Conservation (phyloP, 2,329 filamentous ascomycete genomes). For the Fusarium buharicum region DNA sequence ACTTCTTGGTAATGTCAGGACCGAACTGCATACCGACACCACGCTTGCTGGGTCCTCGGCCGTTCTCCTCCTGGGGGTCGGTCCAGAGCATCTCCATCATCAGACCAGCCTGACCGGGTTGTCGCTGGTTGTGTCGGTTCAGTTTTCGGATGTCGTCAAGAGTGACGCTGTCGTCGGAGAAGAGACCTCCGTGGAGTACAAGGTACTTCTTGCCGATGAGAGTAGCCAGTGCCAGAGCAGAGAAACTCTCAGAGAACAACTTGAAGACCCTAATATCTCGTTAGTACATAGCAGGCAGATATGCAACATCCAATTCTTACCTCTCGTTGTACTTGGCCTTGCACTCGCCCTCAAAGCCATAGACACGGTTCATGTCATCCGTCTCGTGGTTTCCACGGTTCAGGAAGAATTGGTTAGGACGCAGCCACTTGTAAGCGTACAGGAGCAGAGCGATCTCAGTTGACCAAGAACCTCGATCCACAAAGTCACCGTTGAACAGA, state of each 20-base stretch:
- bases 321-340: conserved; percentile 97
- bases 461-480: conserved; percentile 97
- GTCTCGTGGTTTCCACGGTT: conserved; percentile 99
- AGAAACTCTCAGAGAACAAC: conserved; percentile 98
- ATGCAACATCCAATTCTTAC: conserved; percentile 45
- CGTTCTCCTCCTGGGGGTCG: conserved; percentile 86
- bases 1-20: conserved; percentile 93
- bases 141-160: conserved; percentile 94
- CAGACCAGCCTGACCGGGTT: conserved; percentile 90
- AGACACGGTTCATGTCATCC: conserved; percentile 98
- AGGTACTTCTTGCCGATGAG: conserved; percentile 91
- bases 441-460: conserved; percentile 94
- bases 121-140: conserved; percentile 87
- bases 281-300: conserved; percentile 4
- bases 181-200: conserved; percentile 92
- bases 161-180: conserved; percentile 93
- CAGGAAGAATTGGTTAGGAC: conserved; percentile 87
- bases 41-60: conserved; percentile 93
- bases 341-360: conserved; percentile 98
- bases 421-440: conserved; percentile 97
- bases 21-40: conserved; percentile 97
- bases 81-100: conserved; percentile 99
- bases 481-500: conserved; percentile 98
- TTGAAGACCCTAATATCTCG: conserved; percentile 78
- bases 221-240: conserved; percentile 89